phyloP scores from a whole-genome alignment of 768 basidiomycete species.

The Panellus pusillus region DNA sequence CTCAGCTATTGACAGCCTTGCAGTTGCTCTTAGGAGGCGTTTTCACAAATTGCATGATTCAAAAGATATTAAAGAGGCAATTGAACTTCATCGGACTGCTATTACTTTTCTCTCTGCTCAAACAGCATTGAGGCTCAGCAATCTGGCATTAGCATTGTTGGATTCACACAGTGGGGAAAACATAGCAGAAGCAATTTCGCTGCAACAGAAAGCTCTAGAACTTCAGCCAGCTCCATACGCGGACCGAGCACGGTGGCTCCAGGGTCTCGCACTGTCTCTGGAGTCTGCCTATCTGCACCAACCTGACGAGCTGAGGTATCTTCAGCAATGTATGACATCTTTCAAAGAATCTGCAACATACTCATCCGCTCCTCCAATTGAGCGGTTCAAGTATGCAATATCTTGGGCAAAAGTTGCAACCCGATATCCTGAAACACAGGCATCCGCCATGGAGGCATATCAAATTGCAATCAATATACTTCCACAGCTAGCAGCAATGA shows the following conservation, averaged over 20 bases:
- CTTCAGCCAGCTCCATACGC: constrained; percentile 4
- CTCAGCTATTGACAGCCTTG: neutral
- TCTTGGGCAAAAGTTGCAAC: constrained; percentile 3
- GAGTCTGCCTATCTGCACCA: constrained; percentile 3
- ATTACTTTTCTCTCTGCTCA: neutral
- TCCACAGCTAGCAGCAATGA: constrained; percentile 1
- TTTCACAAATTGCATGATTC: neutral
- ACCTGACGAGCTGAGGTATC: neutral
- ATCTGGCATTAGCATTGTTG: neutral
- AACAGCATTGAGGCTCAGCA: neutral
- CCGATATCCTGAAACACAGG: neutral
- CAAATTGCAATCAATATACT: neutral
- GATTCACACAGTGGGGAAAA: neutral
- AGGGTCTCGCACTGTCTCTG: neutral
- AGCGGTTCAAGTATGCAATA: neutral
- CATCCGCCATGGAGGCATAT: constrained; percentile 3
- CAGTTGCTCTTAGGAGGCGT: neutral
- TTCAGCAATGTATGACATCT: neutral
- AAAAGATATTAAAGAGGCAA: neutral
- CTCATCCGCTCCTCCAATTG: neutral
- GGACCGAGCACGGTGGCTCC: neutral
- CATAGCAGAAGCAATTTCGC: constrained; percentile 1
- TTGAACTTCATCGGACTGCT: constrained; percentile 1
- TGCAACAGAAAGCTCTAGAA: neutral
- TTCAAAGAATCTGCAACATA: neutral